Conservation (phyloP, 441 rosid species). For the Pelargonium cotyledonis region DNA sequence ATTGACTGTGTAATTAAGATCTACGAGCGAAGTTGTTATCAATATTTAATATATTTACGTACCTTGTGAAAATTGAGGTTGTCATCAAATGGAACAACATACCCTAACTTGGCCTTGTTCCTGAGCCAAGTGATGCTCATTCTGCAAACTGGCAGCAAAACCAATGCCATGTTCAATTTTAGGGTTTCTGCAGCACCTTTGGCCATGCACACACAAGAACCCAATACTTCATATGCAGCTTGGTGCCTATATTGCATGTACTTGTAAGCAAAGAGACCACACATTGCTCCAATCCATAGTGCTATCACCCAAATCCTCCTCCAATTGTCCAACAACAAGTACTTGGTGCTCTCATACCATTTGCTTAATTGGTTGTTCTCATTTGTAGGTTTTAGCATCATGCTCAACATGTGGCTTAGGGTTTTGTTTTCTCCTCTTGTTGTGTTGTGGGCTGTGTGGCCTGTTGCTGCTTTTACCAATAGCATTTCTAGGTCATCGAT, state of each 20-base stretch:
- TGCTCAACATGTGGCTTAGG: slow-evolving; percentile 46
- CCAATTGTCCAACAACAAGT: slow-evolving; percentile 51
- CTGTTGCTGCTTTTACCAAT: slow-evolving; percentile 33
- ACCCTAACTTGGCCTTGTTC: slow-evolving; percentile 39
- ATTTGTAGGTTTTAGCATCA: slow-evolving; percentile 36
- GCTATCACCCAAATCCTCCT: slow-evolving; percentile 53
- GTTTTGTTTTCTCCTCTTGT: slow-evolving; percentile 29
- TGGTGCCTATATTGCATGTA: slow-evolving; percentile 33
- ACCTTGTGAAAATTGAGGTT: slow-evolving; percentile 63
- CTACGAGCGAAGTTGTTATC: no score
- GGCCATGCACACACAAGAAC: slow-evolving; percentile 48
- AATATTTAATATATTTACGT: no score
- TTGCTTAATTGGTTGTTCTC: slow-evolving; percentile 27
- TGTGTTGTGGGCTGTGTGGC: slow-evolving; percentile 35
- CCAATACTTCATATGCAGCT: slow-evolving; percentile 45
- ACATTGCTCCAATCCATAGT: slow-evolving; percentile 40
- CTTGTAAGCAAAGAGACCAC: slow-evolving; percentile 48
- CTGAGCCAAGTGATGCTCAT: slow-evolving; percentile 61
- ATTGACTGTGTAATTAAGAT: no score
- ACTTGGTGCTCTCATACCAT: slow-evolving; percentile 26
- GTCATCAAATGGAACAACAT: slow-evolving; percentile 51
- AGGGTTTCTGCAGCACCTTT: slow-evolving; percentile 72
- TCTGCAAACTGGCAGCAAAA: slow-evolving; percentile 56
- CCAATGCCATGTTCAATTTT: slow-evolving; percentile 56
- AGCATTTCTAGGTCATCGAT: slow-evolving; percentile 41